Evolutionary conservation across 1,139 yeast genomes (phyloP).

Genomic region (Spencermartinsiella ligniputridi): DNA sequence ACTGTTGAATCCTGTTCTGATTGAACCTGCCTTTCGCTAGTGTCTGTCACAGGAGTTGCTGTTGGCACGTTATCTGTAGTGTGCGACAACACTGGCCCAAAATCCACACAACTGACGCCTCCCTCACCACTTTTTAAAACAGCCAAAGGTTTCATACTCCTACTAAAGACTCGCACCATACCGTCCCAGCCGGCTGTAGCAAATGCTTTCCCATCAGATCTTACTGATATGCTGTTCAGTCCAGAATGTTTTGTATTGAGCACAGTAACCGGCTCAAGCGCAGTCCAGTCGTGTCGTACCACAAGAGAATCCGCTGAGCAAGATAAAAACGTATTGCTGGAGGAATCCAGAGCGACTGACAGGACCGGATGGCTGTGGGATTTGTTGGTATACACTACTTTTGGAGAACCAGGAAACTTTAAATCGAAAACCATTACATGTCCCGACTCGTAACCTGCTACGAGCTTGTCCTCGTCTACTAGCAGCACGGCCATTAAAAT

Average conservation of each 20-base stretch:
- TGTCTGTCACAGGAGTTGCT: not conserved
- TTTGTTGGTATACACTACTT: constrained; percentile 17
- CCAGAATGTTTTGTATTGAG: constrained; percentile 30
- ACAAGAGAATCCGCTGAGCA: constrained; percentile 34
- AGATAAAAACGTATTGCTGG: constrained; percentile 23
- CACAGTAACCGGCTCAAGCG: constrained; percentile 8
- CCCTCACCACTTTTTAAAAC: constrained; percentile 30
- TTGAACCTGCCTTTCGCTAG: too few species aligned
- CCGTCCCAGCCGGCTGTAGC: constrained; percentile 42
- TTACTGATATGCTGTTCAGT: constrained; percentile 25
- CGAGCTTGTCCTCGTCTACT: constrained; percentile 17
- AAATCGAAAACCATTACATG: constrained; percentile 29
- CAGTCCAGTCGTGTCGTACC: constrained; percentile 23
- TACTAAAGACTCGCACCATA: constrained; percentile 30
- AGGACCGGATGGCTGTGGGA: constrained; percentile 36
- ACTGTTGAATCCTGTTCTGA: too few species aligned
- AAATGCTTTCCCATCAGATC: constrained; percentile 29
- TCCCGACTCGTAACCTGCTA: constrained; percentile 40
- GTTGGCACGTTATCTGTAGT: not conserved
- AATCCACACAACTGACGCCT: constrained; percentile 28
- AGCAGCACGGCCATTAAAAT: constrained; percentile 37
- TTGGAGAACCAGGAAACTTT: constrained; percentile 8
- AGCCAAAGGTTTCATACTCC: constrained; percentile 26
- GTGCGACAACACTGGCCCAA: constrained; percentile 16
- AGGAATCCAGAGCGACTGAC: constrained; percentile 21